Evolutionary conservation across 441 rosid genomes (phyloP).

Genomic region (Melianthus villosus): DNA sequence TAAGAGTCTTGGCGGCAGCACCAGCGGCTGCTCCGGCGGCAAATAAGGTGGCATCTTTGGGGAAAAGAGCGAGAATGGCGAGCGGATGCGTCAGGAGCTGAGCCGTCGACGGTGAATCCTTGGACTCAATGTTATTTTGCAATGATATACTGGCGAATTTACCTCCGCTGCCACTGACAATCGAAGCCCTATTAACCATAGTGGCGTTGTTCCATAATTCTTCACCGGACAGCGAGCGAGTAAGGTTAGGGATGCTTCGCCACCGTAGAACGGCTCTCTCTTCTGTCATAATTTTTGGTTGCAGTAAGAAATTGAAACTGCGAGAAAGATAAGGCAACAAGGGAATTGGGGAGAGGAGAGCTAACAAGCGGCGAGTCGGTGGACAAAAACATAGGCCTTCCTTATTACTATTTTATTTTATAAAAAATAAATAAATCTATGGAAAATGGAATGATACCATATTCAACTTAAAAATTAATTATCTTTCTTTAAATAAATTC

Average conservation of each 20-base stretch:
- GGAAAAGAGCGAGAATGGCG: constrained; percentile 49
- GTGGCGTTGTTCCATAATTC: constrained; percentile 11
- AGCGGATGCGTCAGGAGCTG: constrained; percentile 73
- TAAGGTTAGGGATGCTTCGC: constrained; percentile 26
- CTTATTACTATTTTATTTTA: too few species aligned
- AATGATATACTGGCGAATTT: constrained; percentile 52
- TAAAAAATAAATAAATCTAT: too few species aligned
- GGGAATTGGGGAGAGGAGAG: background rate
- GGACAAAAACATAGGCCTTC: too few species aligned
- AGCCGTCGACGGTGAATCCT: constrained; percentile 39
- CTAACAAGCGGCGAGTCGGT: too few species aligned
- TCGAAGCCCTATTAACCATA: too few species aligned
- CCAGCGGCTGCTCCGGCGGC: constrained; percentile 87
- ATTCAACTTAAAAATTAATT: too few species aligned
- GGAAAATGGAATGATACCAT: too few species aligned
- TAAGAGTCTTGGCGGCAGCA: constrained; percentile 80
- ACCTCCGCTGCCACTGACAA: constrained; percentile 13
- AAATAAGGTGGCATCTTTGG: constrained; percentile 57
- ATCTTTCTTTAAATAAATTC: too few species aligned
- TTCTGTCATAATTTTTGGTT: constrained; percentile 45
- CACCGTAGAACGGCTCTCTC: constrained; percentile 22
- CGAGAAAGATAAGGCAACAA: too few species aligned
- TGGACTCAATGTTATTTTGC: constrained; percentile 29
- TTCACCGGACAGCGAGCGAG: constrained; percentile 14
- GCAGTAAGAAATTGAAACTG: too few species aligned